A percentile compares a stretch with the other conserved stretches of the same genome.
phyloP scores from a whole-genome alignment of 805 yeast genomes.

The Isabelozyma heimii region DNA sequence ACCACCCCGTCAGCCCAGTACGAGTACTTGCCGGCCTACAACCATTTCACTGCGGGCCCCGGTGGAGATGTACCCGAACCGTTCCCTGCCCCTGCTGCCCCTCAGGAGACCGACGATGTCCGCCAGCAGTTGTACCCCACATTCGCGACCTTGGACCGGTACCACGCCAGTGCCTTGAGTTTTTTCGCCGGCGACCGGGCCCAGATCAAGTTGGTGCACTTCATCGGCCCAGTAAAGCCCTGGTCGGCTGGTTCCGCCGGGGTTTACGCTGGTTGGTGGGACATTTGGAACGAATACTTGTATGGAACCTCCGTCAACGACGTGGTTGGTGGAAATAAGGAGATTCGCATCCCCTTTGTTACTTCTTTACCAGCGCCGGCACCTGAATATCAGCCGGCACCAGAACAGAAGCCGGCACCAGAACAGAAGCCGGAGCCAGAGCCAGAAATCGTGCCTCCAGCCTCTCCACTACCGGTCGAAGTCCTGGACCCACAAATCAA shows the following conservation, averaged over 20 bases:
- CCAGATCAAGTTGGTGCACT: conserved; percentile 57
- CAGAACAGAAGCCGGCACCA: neutral
- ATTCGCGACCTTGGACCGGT: conserved; percentile 9
- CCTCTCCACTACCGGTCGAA: no score
- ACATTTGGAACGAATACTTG: conserved; percentile 30
- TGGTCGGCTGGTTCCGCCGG: conserved; percentile 36
- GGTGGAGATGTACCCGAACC: neutral
- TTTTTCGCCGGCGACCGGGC: conserved; percentile 12
- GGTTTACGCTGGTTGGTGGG: conserved; percentile 38
- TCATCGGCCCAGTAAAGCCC: conserved; percentile 63
- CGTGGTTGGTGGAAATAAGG: conserved; percentile 7
- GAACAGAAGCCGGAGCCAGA: neutral
- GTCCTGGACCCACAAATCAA: neutral
- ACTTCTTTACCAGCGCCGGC: neutral
- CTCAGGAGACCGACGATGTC: neutral
- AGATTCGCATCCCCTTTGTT: neutral
- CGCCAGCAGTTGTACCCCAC: conserved; percentile 1
- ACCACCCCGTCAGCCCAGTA: conserved; percentile 68
- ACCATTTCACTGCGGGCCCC: conserved; percentile 35
- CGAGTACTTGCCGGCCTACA: conserved; percentile 70
- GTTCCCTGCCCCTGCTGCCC: neutral
- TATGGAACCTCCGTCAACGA: conserved; percentile 20
- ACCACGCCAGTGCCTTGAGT: conserved; percentile 17
- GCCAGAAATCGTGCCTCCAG: neutral
- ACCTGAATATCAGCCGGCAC: conserved; percentile 6